A percentile compares a stretch with the other conserved stretches of the same genome.
Evolutionary conservation across 2,329 filamentous ascomycete species (phyloP).

Genomic region (Mollisiaceae sp.): DNA sequence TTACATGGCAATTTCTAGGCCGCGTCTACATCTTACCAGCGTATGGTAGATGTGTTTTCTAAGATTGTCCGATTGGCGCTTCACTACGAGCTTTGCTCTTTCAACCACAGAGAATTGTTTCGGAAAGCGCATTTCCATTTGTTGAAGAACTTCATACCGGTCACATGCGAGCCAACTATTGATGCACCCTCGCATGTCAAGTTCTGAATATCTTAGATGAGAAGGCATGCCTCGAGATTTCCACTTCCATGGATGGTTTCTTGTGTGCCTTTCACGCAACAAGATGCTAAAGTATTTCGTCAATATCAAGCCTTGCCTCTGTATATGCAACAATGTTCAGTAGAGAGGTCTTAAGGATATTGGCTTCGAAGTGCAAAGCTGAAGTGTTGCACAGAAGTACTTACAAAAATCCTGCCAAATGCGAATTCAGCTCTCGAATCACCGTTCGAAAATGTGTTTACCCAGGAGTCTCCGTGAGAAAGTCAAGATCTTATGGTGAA

Average conservation of each 20-base stretch:
- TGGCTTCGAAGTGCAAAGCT: slow-evolving; percentile 53
- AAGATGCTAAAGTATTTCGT: slow-evolving; percentile 44
- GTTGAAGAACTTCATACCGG: neutral
- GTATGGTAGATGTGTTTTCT: neutral
- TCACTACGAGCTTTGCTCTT: neutral
- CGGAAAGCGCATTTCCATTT: neutral
- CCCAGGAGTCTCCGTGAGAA: slow-evolving; percentile 45
- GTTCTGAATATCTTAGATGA: slow-evolving; percentile 46
- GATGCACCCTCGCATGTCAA: slow-evolving; percentile 25
- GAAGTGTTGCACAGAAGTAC: slow-evolving; percentile 44
- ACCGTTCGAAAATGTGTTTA: slow-evolving; percentile 46
- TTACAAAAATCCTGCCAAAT: slow-evolving; percentile 46
- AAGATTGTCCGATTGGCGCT: neutral
- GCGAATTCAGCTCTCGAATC: slow-evolving; percentile 47
- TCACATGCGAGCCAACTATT: neutral
- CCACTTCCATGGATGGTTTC: slow-evolving; percentile 48
- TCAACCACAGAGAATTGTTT: neutral
- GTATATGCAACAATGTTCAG: neutral
- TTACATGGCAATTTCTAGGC: too few relatives aligned
- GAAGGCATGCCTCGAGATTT: slow-evolving; percentile 43
- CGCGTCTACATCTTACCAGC: too few relatives aligned
- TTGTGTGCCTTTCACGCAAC: slow-evolving; percentile 50
- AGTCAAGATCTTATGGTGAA: slow-evolving; percentile 44
- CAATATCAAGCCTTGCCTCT: neutral
- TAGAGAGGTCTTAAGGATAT: slow-evolving; percentile 49